Conservation (phyloP, 129 eudicot genomes). For the Lonicera japonica region DNA sequence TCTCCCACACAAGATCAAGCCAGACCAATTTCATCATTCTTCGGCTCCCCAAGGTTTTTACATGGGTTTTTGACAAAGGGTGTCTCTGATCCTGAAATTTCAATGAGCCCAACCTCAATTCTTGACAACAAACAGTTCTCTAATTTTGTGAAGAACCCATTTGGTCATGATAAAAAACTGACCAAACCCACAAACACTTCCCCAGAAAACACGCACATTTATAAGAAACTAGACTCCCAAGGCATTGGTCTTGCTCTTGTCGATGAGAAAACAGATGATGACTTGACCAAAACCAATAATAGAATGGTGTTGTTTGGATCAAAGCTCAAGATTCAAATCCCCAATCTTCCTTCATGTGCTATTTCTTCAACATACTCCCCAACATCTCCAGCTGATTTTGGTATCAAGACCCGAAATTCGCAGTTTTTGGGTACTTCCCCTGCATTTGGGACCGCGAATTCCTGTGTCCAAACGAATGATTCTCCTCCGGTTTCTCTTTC, state of each 20-base stretch:
- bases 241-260: slow-evolving; percentile 73
- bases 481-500: slow-evolving; percentile 35
- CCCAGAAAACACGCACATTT: slow-evolving; percentile 14
- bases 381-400: slow-evolving; percentile 71
- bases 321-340: slow-evolving; percentile 68
- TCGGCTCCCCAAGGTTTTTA: slow-evolving; percentile 72
- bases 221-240: slow-evolving; percentile 28
- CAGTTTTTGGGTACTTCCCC: slow-evolving; percentile 24
- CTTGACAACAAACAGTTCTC: slow-evolving; percentile 42
- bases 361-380: slow-evolving; percentile 37
- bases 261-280: slow-evolving; percentile 33
- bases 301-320: slow-evolving; percentile 42
- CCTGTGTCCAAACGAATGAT: slow-evolving; percentile 16
- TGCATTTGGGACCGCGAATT: slow-evolving; percentile 16
- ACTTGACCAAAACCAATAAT: slow-evolving; percentile 33
- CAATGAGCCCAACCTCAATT: slow-evolving; percentile 58
- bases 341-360: slow-evolving; percentile 24
- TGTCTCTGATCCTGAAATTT: slow-evolving; percentile 17
- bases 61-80: slow-evolving; percentile 38
- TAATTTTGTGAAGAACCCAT: slow-evolving; percentile 35
- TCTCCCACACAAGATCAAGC: slow-evolving; percentile 37
- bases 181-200: slow-evolving; percentile 28
- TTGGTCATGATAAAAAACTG: slow-evolving; percentile 34
- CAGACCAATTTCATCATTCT: slow-evolving; percentile 49
- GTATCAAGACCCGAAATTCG: slow-evolving; percentile 59